Evolutionary conservation across 208 protist genomes (phyloP), one percentile per base, ranked within the genome.

Genomic region (Wallacemonas sp.): DNA sequence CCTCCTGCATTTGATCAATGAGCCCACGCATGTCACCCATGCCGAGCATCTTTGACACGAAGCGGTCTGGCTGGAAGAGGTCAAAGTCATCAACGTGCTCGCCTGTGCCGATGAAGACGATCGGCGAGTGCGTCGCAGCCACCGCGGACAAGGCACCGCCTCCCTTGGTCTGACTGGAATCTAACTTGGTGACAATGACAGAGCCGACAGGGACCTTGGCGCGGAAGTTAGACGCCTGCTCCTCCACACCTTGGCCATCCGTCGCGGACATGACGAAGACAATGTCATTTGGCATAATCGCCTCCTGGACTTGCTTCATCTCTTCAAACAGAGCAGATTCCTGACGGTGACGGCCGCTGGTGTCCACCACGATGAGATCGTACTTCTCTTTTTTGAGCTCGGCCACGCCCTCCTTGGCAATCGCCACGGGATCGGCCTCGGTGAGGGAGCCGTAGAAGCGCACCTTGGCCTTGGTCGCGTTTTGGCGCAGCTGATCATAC

Each of bases 331-430:
- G 84, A 1, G 90, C 91, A 9, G 73, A 81, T 80, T 99, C 98
- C 88, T 99, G 98, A 72, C 98, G 99, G 80, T 99, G 99, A 2
- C 98, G 83, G 36, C 98, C 99, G 41, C 88, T 98, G 3, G 99
- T 99, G 86, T 99, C 99, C 5, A 99, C 97, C 56, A 99, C 99
- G 71, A 99, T 99, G 36, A 99, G 88, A 42, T 99, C 98, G 60
- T 93, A 96, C 68, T 91, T 94, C 60, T 99, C 95, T 64, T 91
- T 81, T 69, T 97, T 97, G 56, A 99, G 98, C 62, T 98, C 91
- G 33, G 88, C 82, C 30, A 99, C 98, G 56, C 98, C 98, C 36
- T 98, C 97, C 41, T 72, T 74, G 0, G 98, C 98, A 61, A 99
- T 97, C 26, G 96, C 77, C 1, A 98, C 98, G 9, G 98, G 98